Evolutionary conservation across 148 eudicot species (phyloP), one percentile per base, ranked within the genome.

Genomic region (Rhododendron vialii): DNA sequence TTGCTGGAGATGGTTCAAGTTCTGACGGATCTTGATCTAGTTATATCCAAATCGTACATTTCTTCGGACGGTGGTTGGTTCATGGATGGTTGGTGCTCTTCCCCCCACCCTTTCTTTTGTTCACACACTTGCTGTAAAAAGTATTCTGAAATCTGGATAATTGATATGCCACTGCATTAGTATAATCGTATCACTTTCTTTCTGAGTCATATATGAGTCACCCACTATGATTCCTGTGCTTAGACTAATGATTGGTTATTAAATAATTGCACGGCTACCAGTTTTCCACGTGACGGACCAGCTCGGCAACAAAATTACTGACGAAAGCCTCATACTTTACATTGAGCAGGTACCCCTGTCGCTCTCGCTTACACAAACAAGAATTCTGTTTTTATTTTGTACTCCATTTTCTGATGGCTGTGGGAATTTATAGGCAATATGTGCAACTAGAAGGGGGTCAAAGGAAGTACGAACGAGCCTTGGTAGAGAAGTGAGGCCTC

Each of bases 201-300:
- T 81, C 81, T 83, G 84, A 77, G 73, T 55, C 53, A 69, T 48
- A 69, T 59, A 69, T 85, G 57, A 59, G 53, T 85, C 82, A 88
- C 50, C 87, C 47, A 79, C 59, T 12, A 30, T 22, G 33, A 41
- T 14, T 67, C 77, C 45, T 78, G 85, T 69, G 82, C 55, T 80
- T 41, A 43, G 78, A 43, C 80, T 50, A 85, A 84, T 86, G 79
- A 78, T 84, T 80, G 77, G 47, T 88, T 13, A 13, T 33, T 83
- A 80, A 76, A 79, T 80, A 80, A 61, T 82, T 90, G 71, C 87
- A 35, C 91, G 87, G 48, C 71, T 30, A 86, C 59, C 92, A 95
- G 99, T 95, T 20, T 96, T 96, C 93, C 98, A 96, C 84, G 96
- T 95, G 89, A 96, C 94, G 24, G 99, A 96, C 89, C 96, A 92